Percentiles rank a stretch among this genome's conserved stretches.
phyloP scores from a whole-genome alignment of 2,329 filamentous ascomycete species.

The Colletotrichum phormii region DNA sequence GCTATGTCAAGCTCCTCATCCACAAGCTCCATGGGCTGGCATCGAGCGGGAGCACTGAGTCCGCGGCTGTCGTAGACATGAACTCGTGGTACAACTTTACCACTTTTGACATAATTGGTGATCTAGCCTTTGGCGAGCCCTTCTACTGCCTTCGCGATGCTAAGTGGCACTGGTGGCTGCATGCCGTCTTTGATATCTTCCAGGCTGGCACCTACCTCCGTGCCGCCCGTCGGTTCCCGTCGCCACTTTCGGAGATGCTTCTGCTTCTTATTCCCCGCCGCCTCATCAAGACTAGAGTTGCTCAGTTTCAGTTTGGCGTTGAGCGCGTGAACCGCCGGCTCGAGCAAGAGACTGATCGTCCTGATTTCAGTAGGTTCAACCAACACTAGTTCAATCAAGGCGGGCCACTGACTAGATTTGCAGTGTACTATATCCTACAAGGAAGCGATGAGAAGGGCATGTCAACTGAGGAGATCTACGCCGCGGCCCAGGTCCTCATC shows the following conservation, averaged over 20 bases:
- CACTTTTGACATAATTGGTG: slow-evolving; percentile 47
- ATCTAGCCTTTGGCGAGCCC: slow-evolving; percentile 44
- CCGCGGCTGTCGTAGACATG: slow-evolving; percentile 38
- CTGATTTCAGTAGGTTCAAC: slow-evolving; percentile 24
- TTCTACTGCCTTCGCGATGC: slow-evolving; percentile 43
- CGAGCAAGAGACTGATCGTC: slow-evolving; percentile 23
- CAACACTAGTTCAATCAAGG: too few species aligned
- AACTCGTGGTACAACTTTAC: slow-evolving; percentile 43
- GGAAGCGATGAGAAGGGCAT: slow-evolving; percentile 26
- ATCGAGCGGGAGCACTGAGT: slow-evolving; percentile 9
- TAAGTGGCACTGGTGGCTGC: slow-evolving; percentile 44
- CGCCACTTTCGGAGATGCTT: slow-evolving; percentile 24
- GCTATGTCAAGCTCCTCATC: slow-evolving; percentile 44
- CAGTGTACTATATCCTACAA: slow-evolving; percentile 31
- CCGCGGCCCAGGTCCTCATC: slow-evolving; percentile 40
- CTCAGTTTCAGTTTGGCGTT: slow-evolving; percentile 30
- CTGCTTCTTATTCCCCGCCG: slow-evolving; percentile 26
- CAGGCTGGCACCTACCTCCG: slow-evolving; percentile 31
- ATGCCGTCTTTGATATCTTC: slow-evolving; percentile 40
- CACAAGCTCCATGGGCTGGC: slow-evolving; percentile 35
- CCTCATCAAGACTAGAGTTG: slow-evolving; percentile 29
- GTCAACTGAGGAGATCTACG: slow-evolving; percentile 26
- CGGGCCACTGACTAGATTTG: neutral
- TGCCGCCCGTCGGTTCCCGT: slow-evolving; percentile 27
- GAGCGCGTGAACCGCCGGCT: slow-evolving; percentile 22